Base-by-base conservation (phyloP, 2,329 filamentous ascomycete genomes). In the Cyclaneusma minus region DNA sequence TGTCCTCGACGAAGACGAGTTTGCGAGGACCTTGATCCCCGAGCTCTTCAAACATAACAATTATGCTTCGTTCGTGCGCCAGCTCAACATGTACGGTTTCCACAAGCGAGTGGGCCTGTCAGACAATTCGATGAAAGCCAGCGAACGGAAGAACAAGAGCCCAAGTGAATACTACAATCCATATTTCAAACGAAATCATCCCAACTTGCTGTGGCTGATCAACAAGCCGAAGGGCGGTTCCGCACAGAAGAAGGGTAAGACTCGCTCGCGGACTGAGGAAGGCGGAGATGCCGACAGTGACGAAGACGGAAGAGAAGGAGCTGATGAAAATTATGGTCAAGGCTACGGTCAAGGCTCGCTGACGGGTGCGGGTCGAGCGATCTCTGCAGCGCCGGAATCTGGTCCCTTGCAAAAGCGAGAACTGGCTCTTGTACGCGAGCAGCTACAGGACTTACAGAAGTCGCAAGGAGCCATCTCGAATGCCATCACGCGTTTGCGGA, bases 91-190 rank as follows among this genome's bases (percentile, higher is more conserved):
- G 65, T 70, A 70, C 39, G 65, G 66, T 3, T 71, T 70, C 31
- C 66, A 71, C 41, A 71, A 71, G 43, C 77, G 81, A 21, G 81
- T 89, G 4, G 81, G 81, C 4, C 64, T 98, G 11, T 93, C 85
- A 4, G 89, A 98, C 52, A 94, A 94, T 47, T 94, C 85, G 0
- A 91, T 98, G 79, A 80, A 89, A 39, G 85, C 91, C 5, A 94
- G 85, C 47, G 89, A 95, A 55, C 76, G 85, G 34, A 93, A 94
- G 50, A 87, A 87, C 48, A 98, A 98, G 57, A 93, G 84, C 31
- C 89, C 89, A 0, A 95, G 85, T 63, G 89, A 95, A 60, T 98
- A 98, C 50, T 85, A 81, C 40, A 94, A 98, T 49, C 83, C 83
- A 7, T 98, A 85, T 55, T 98, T 98, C 55, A 81, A 84, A 41